Conservation (phyloP, 2,329 filamentous ascomycete species). For the Beauveria sp. region DNA sequence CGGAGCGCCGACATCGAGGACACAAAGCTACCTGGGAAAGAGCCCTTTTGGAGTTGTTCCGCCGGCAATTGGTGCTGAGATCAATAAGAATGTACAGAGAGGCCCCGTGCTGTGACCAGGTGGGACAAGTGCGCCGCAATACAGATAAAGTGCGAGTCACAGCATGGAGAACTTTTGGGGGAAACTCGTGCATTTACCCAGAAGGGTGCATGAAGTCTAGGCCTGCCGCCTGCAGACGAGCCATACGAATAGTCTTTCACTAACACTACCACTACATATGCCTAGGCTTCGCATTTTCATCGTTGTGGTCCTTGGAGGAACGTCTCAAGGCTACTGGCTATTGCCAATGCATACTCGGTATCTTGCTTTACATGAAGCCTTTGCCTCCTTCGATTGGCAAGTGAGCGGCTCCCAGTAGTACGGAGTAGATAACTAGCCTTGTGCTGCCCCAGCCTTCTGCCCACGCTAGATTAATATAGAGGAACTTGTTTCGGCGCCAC, state of each 20-base stretch:
- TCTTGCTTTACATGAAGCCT: no score
- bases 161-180: background rate
- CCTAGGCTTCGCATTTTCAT: background rate
- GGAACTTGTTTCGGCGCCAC: background rate
- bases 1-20: background rate
- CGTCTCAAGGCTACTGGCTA: background rate
- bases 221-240: background rate
- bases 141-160: background rate
- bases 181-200: background rate
- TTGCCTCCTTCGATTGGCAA: no score
- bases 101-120: background rate
- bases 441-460: background rate
- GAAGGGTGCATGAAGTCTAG: background rate
- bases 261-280: background rate
- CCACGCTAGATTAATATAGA: background rate
- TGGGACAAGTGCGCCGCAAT: background rate
- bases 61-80: background rate
- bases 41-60: background rate
- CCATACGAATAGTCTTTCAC: background rate
- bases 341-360: background rate
- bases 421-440: background rate
- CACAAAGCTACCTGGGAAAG: no score
- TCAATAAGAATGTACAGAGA: background rate
- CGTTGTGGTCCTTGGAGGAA: background rate
- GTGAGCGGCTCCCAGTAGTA: background rate